Conservation (phyloP, 2,329 filamentous ascomycete genomes). For the Coniochaeta sp. region DNA sequence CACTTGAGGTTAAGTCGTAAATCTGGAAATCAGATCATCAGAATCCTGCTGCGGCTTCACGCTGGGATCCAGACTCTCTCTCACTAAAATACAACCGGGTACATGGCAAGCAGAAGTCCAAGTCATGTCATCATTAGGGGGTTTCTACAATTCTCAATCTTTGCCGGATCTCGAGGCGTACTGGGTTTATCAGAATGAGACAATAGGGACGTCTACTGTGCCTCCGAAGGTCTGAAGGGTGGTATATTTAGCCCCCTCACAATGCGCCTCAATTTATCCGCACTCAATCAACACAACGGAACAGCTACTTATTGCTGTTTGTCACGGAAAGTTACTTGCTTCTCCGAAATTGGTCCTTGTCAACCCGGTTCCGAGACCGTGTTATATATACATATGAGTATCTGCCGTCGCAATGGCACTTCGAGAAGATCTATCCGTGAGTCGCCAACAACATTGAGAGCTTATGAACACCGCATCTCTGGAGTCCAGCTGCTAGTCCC, state of each 20-base stretch:
- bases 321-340: not conserved
- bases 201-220: not conserved
- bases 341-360: not conserved
- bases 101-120: too few species aligned
- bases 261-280: not conserved
- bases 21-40: too few species aligned
- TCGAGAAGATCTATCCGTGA: not conserved
- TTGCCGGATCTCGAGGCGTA: not conserved
- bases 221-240: not conserved
- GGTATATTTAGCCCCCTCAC: not conserved
- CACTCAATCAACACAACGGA: not conserved
- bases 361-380: not conserved
- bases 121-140: too few species aligned
- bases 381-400: not conserved
- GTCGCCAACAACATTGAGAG: not conserved
- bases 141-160: too few species aligned
- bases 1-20: not conserved
- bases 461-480: too few species aligned
- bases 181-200: not conserved
- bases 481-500: too few species aligned
- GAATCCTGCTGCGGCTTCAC: too few species aligned
- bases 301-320: not conserved
- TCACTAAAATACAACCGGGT: too few species aligned
- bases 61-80: too few species aligned
- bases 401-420: not conserved